Conservation (phyloP, 805 yeast species). For the Nakazawaea peltata region DNA sequence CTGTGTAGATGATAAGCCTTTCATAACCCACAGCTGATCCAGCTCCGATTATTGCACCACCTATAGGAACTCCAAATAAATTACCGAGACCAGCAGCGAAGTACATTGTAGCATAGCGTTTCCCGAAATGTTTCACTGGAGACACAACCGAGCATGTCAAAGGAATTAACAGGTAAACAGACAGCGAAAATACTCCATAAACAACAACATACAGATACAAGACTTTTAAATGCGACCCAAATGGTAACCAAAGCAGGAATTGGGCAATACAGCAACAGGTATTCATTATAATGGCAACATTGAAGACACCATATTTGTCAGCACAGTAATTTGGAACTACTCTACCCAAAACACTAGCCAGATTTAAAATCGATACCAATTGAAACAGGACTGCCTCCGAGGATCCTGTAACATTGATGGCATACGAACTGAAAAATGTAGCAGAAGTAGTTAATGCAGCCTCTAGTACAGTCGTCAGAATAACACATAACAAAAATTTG, state of each 20-base stretch:
- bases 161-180: conserved; percentile 51
- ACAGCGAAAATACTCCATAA: conserved; percentile 50
- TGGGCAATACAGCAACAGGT: conserved; percentile 33
- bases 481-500: conserved; percentile 25
- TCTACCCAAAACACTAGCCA: conserved; percentile 41
- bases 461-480: conserved; percentile 32
- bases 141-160: conserved; percentile 54
- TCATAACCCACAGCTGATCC: no score
- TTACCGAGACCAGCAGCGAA: conserved; percentile 24
- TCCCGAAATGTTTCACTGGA: conserved; percentile 21
- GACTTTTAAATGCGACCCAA: conserved; percentile 32
- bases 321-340: conserved; percentile 42
- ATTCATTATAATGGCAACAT: conserved; percentile 43
- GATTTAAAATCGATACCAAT: conserved; percentile 37
- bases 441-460: conserved; percentile 28
- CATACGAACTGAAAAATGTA: conserved; percentile 37
- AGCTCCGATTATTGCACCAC: conserved; percentile 25
- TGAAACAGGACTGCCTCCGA: conserved; percentile 30
- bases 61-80: conserved; percentile 21
- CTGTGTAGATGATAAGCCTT: no score
- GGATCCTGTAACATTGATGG: conserved; percentile 32
- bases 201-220: conserved; percentile 42
- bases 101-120: conserved; percentile 19
- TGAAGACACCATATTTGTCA: conserved; percentile 45
- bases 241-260: conserved; percentile 52